phyloP scores from a whole-genome alignment of 306 rosid species.

The Spatholobus suberectus region DNA sequence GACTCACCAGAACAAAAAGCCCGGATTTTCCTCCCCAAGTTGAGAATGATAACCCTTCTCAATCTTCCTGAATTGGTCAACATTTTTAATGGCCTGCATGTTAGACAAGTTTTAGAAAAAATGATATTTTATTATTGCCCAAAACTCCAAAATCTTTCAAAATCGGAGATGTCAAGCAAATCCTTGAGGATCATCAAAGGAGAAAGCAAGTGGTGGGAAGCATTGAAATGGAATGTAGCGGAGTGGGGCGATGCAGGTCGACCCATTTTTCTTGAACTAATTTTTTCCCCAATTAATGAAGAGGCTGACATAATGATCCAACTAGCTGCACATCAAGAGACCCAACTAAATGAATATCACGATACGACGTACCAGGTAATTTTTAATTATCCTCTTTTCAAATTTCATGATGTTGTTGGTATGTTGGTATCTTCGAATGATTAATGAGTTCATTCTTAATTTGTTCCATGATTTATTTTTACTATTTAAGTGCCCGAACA shows the following conservation, averaged over 20 bases:
- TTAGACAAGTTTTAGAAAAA: not conserved
- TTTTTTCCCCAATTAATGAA: conserved; percentile 9
- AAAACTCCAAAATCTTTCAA: not conserved
- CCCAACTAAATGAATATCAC: too few relatives aligned
- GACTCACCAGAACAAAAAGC: not conserved
- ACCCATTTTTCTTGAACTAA: not conserved
- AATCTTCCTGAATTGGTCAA: conserved; percentile 8
- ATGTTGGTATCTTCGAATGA: too few relatives aligned
- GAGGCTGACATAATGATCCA: conserved; percentile 19
- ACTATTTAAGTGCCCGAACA: too few relatives aligned
- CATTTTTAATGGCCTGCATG: conserved; percentile 25
- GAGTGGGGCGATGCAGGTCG: not conserved
- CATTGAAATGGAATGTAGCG: not conserved
- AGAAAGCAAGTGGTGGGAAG: conserved; percentile 35
- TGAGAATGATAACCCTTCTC: not conserved
- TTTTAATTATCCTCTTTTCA: too few relatives aligned
- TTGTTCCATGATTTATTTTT: too few relatives aligned
- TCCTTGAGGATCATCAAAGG: not conserved
- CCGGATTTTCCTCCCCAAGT: not conserved
- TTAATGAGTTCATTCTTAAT: too few relatives aligned
- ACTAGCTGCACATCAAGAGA: not conserved
- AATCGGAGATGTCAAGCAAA: not conserved
- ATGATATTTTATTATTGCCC: conserved; percentile 38
- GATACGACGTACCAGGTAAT: too few relatives aligned
- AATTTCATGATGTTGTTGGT: too few relatives aligned